A percentile compares a stretch with the other conserved stretches of the same genome.
phyloP scores from a whole-genome alignment of 176 grass and related monocot genomes.

The Tuctoria greenei region DNA sequence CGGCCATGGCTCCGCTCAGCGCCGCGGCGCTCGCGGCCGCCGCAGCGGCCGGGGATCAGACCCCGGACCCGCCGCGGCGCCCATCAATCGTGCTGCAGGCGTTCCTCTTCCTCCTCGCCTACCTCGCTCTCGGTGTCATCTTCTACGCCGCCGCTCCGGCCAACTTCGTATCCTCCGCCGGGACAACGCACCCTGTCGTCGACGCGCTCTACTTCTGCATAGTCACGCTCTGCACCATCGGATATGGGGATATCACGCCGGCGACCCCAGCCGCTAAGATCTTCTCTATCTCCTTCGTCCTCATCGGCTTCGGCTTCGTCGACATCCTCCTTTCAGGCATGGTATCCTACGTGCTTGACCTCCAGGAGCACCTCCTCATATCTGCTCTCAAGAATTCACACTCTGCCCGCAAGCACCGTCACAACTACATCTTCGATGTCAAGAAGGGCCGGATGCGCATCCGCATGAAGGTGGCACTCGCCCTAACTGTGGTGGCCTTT shows the following conservation, averaged over 20 bases:
- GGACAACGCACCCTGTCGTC: constrained; percentile 73
- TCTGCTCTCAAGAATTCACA: constrained; percentile 54
- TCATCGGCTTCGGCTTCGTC: constrained; percentile 80
- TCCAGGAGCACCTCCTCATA: constrained; percentile 91
- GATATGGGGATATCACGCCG: constrained; percentile 89
- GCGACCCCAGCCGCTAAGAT: constrained; percentile 73
- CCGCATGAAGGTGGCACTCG: constrained; percentile 75
- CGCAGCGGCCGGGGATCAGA: constrained; percentile 13
- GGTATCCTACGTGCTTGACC: constrained; percentile 91
- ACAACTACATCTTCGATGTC: constrained; percentile 87
- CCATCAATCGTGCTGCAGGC: constrained; percentile 64
- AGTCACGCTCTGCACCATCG: constrained; percentile 97
- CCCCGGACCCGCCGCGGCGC: constrained; percentile 24
- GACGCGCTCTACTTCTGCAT: constrained; percentile 98
- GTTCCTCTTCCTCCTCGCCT: constrained; percentile 68
- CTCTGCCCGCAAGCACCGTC: constrained; percentile 42
- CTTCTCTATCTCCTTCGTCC: constrained; percentile 87
- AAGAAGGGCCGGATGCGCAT: constrained; percentile 95
- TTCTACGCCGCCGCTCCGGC: constrained; percentile 63
- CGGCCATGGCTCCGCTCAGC: constrained; percentile 64
- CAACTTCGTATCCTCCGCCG: constrained; percentile 51
- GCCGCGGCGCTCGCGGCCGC: constrained; percentile 18
- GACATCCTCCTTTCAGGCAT: constrained; percentile 92
- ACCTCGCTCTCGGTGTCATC: constrained; percentile 74
- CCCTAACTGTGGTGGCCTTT: constrained; percentile 60